Conservation (phyloP, 176 grass and related monocot genomes). For the Oryza glaberrima region DNA sequence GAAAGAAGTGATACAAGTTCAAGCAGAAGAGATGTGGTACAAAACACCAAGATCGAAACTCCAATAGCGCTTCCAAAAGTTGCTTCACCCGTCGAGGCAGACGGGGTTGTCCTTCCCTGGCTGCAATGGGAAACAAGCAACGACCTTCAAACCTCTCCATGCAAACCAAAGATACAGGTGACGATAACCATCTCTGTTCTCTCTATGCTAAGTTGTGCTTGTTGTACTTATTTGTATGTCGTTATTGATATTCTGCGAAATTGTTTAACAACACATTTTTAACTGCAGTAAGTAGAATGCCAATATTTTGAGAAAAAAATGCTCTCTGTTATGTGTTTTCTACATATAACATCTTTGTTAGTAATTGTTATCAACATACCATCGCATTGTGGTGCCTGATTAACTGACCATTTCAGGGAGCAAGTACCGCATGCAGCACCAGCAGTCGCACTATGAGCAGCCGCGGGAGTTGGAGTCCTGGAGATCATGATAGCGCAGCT, state of each 20-base stretch:
- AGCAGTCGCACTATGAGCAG: constrained; percentile 53
- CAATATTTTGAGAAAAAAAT: not conserved
- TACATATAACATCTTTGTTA: not conserved
- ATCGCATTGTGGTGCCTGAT: constrained; percentile 10
- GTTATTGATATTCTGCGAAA: not conserved
- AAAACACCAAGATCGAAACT: constrained; percentile 47
- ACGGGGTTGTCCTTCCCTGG: constrained; percentile 95
- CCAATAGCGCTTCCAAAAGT: constrained; percentile 44
- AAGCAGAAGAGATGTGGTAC: constrained; percentile 44
- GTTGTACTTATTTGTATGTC: not conserved
- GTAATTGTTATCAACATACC: not conserved
- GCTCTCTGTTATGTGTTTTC: not conserved
- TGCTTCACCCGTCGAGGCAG: constrained; percentile 51
- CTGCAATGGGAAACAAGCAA: constrained; percentile 92
- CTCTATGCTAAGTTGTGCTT: not conserved
- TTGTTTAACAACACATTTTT: not conserved
- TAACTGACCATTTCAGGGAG: constrained; percentile 53
- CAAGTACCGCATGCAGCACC: constrained; percentile 39
- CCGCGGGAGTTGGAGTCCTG: constrained; percentile 80
- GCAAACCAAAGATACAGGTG: constrained; percentile 62
- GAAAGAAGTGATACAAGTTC: constrained; percentile 91
- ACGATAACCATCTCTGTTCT: not conserved
- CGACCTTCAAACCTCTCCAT: constrained; percentile 58
- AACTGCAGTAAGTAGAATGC: not conserved
- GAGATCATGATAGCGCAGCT: constrained; percentile 37